Percentiles rank a stretch among this genome's conserved stretches.
phyloP scores from a whole-genome alignment of 129 eudicot species.

The Centella asiatica region DNA sequence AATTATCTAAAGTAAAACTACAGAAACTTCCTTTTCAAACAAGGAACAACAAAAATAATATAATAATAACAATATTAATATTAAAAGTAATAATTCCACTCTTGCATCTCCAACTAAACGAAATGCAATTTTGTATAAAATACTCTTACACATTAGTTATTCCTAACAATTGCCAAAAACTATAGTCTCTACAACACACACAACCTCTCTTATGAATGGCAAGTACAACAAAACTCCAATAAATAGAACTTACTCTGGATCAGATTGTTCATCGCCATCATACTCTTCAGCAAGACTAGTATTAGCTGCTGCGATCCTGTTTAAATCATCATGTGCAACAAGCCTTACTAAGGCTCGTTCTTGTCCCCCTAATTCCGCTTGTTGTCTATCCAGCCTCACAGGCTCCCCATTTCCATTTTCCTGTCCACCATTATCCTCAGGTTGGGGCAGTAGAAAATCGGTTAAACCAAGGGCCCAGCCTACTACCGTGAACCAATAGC shows the following conservation, averaged over 20 bases:
- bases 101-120: no score
- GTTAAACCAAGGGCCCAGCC: conserved; percentile 90
- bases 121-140: no score
- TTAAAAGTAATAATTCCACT: no score
- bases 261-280: conserved; percentile 63
- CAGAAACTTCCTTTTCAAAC: no score
- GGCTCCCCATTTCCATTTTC: conserved; percentile 63
- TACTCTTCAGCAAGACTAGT: conserved; percentile 31
- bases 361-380: conserved; percentile 39
- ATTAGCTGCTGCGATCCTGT: conserved; percentile 29
- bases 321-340: conserved; percentile 38
- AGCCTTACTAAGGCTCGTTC: conserved; percentile 37
- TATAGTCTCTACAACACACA: no score
- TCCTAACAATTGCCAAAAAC: no score
- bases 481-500: conserved; percentile 80
- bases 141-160: no score
- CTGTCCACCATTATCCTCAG: conserved; percentile 57
- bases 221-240: no score
- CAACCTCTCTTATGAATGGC: no score
- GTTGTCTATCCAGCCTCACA: conserved; percentile 56
- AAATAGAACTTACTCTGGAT: conserved; percentile 66
- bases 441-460: conserved; percentile 66
- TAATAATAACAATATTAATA: no score
- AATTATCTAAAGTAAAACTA: no score
- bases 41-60: no score